These are phyloP conservation scores for Ascoidea tarda DNA, from an alignment of 805 yeast species.

Conservation along the genomic window DNA sequence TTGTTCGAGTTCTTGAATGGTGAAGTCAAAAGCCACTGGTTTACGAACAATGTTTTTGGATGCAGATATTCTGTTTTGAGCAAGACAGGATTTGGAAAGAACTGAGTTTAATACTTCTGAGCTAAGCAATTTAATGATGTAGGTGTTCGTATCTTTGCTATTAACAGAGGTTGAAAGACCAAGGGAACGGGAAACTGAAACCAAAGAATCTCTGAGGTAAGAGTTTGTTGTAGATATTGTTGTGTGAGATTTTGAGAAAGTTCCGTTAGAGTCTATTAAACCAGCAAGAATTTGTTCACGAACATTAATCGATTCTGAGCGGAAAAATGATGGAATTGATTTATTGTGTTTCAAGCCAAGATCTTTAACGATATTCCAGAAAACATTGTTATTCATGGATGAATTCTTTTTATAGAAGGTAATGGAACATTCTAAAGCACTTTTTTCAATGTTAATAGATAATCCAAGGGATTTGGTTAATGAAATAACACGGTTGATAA, in stretches of 20 bases:
- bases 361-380: conserved; percentile 17
- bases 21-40: conserved; percentile 18
- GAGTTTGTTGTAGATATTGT: conserved; percentile 19
- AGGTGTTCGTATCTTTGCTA: conserved; percentile 11
- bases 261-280: conserved; percentile 26
- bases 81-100: conserved; percentile 15
- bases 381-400: conserved; percentile 13
- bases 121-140: conserved; percentile 14
- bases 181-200: conserved; percentile 26
- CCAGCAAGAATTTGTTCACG: conserved; percentile 32
- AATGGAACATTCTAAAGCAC: too few species aligned
- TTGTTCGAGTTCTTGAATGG: conserved; percentile 12
- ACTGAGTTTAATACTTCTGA: conserved; percentile 14
- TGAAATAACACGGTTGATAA: conserved; percentile 16
- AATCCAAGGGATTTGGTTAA: conserved; percentile 16
- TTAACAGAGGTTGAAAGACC: conserved; percentile 25
- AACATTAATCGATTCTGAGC: conserved; percentile 22
- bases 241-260: conserved; percentile 15
- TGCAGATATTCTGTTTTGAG: conserved; percentile 8
- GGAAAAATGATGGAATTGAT: conserved; percentile 20
- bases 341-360: conserved; percentile 16
- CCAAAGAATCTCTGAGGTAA: conserved; percentile 21
- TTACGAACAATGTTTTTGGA: conserved; percentile 11
- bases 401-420: not conserved
- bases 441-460: not conserved